Evolutionary conservation across 2,329 filamentous ascomycete genomes (phyloP), one percentile per base, ranked within the genome.

Genomic region (Triangularia setosa): DNA sequence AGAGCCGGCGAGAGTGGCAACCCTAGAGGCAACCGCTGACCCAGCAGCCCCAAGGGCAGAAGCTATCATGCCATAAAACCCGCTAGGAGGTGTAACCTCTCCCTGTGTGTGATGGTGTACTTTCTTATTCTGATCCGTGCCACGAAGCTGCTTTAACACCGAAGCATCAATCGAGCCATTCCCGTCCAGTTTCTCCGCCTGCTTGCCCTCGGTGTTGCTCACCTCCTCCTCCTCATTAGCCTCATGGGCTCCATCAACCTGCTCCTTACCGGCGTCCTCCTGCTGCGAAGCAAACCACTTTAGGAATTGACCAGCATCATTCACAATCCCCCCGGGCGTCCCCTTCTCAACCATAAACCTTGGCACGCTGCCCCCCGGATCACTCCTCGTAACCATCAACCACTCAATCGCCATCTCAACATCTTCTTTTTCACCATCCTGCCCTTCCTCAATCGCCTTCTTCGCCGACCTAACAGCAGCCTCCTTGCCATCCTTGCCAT

Each of bases 281-380:
- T 71, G 64, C 60, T 71, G 40, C 1, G 79, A 73, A 7, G 78
- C 78, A 28, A 85, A 72, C 93, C 93, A 96, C 64, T 92, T 85
- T 14, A 95, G 75, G 69, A 96, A 96, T 75, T 93, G 95, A 61
- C 84, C 84, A 0, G 92, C 90, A 74, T 96, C 93, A 52, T 82
- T 82, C 25, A 92, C 84, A 70, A 97, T 95, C 35, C 91, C 91
- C 11, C 84, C 87, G 0, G 93, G 93, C 0, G 93, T 96, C 28
- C 90, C 91, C 73, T 91, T 88, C 72, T 96, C 93, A n/a, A 96
- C 91, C 83, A 97, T 88, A 77, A 95, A 96, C 14, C 91, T 85
- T 1, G 93, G 93, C 18, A 97, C 93, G 65, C 87, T 94, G 60
- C 93, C 93, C 11, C 93, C 93, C 2, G 93, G 92, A 71, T 97